phyloP scores from a whole-genome alignment of 2,329 filamentous ascomycete genomes.

The Colletotrichum musae region DNA sequence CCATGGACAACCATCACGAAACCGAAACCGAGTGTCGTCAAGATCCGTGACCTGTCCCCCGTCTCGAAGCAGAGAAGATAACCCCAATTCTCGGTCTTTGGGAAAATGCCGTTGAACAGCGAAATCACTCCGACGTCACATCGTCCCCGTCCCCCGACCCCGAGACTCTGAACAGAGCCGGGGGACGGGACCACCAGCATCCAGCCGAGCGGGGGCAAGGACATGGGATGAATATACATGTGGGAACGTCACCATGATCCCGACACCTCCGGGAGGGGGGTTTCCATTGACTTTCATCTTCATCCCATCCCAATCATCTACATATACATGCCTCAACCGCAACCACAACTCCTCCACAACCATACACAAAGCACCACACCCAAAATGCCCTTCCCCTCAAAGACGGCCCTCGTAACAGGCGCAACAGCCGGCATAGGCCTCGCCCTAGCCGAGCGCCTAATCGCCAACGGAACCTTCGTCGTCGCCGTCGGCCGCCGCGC shows the following conservation, averaged over 20 bases:
- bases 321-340: background rate
- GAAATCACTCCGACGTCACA: conserved; percentile 18
- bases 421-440: conserved; percentile 69
- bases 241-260: conserved; percentile 26
- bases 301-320: background rate
- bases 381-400: conserved; percentile 68
- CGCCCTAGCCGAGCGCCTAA: conserved; percentile 58
- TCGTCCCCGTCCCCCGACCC: conserved; percentile 16
- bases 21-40: too few relatives aligned
- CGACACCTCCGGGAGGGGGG: background rate
- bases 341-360: background rate
- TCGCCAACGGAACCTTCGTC: conserved; percentile 65
- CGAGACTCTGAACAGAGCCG: background rate
- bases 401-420: conserved; percentile 68
- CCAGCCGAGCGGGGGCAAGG: background rate
- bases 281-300: background rate
- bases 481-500: conserved; percentile 70
- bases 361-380: background rate
- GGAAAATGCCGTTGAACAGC: background rate
- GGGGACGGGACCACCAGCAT: background rate
- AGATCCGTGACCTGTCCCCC: background rate
- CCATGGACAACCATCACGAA: too few relatives aligned
- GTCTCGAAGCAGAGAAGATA: background rate
- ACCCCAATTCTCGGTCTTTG: too few relatives aligned
- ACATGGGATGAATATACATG: background rate